Base-by-base conservation (phyloP, 1,284 basidiomycete species). In the Boletellus sp. region DNA sequence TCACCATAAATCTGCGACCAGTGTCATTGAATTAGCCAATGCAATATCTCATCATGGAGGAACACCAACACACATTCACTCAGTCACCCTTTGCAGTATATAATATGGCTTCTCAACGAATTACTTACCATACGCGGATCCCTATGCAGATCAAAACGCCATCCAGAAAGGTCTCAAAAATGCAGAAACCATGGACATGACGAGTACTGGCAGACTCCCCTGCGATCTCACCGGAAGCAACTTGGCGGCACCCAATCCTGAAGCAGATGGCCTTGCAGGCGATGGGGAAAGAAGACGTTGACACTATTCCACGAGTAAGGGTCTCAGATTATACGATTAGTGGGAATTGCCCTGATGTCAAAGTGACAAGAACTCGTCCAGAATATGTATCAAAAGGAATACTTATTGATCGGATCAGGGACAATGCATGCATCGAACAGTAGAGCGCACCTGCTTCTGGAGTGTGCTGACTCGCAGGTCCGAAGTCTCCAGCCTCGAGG, bases 221-320 rank as follows among this genome's bases (percentile, higher is more conserved):
- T n/a, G n/a, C n/a, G n/a, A n/a, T n/a, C n/a, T n/a, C n/a, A n/a
- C n/a, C n/a, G n/a, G n/a, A n/a, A n/a, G n/a, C n/a, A n/a, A n/a
- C n/a, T n/a, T n/a, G n/a, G n/a, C n/a, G n/a, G n/a, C n/a, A n/a
- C n/a, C n/a, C n/a, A n/a, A 10, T 26, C 24, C 24, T 8, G 66
- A 75, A 19, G 69, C 68, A 58, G 74, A 77, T 35, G 77, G 26
- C 76, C 84, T 57, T 80, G 81, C 60, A 81, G 82, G 56, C 88
- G 83, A 58, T 88, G 24, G 24, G 24, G 5, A n/a, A n/a, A n/a
- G n/a, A n/a, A n/a, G n/a, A n/a, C n/a, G n/a, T n/a, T n/a, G n/a
- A n/a, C n/a, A n/a, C n/a, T n/a, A n/a, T n/a, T 89, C 86, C 86
- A 88, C 1, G 78, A 76, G 60, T 83, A 74, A 1, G 84, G 84